Evolutionary conservation across 257 asterid genomes (phyloP).

Genomic region (Cynanchum wilfordii): DNA sequence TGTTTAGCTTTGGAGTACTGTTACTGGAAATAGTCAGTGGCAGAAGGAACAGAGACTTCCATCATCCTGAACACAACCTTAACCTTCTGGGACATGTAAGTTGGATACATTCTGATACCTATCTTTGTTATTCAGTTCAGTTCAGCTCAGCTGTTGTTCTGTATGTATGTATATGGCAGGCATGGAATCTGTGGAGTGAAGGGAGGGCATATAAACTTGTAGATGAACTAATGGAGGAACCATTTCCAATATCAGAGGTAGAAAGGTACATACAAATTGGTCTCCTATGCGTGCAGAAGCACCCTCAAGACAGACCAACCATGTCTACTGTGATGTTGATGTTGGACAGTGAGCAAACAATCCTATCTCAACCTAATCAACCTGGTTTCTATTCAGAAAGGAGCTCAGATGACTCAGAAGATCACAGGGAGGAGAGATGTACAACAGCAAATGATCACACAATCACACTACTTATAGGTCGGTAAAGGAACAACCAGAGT

Average conservation of each 20-base stretch:
- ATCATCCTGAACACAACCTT: slow-evolving; percentile 14
- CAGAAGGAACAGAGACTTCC: slow-evolving; percentile 29
- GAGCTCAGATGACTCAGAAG: slow-evolving; percentile 11
- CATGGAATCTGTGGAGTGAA: slow-evolving; percentile 40
- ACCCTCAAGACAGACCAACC: slow-evolving; percentile 41
- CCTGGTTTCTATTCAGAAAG: slow-evolving; percentile 40
- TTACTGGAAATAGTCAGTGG: slow-evolving; percentile 37
- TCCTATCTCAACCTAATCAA: slow-evolving; percentile 36
- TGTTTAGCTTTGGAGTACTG: slow-evolving; percentile 40
- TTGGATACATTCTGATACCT: neutral
- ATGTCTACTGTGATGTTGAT: slow-evolving; percentile 40
- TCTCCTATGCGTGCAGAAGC: slow-evolving; percentile 36
- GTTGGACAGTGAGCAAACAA: slow-evolving; percentile 26
- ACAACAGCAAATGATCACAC: neutral
- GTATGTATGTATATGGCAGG: neutral
- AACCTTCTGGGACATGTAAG: slow-evolving; percentile 38
- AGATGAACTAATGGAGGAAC: slow-evolving; percentile 16
- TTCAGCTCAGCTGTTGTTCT: too few relatives aligned
- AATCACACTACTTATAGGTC: neutral
- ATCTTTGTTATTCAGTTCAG: neutral
- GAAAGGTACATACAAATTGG: slow-evolving; percentile 31
- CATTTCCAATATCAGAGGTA: slow-evolving; percentile 14
- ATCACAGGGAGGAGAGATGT: neutral
- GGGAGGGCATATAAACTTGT: slow-evolving; percentile 28
- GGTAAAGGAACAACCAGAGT: neutral